A percentile compares a stretch with the other conserved stretches of the same genome.
Evolutionary conservation across 305 asterid genomes (phyloP).

Genomic region (Plantago lanceolata): DNA sequence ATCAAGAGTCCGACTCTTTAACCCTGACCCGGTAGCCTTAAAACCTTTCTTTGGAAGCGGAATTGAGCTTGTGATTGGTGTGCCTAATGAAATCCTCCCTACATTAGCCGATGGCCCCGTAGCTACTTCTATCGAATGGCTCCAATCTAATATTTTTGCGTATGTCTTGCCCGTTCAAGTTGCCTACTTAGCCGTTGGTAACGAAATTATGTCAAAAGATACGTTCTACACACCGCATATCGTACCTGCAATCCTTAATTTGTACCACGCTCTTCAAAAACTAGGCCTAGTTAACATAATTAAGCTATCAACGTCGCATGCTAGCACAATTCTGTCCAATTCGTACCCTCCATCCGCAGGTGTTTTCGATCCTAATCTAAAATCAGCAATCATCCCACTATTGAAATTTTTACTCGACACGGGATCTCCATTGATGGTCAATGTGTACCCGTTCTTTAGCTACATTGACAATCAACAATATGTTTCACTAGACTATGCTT

Average conservation of each 20-base stretch:
- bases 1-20: constrained; percentile 45
- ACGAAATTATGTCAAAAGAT: constrained; percentile 46
- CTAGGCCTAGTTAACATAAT: constrained; percentile 35
- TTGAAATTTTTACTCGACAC: constrained; percentile 39
- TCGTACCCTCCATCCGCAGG: constrained; percentile 61
- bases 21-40: constrained; percentile 43
- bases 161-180: constrained; percentile 43
- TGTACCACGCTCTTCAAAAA: constrained; percentile 43
- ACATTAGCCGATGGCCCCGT: constrained; percentile 42
- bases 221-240: constrained; percentile 43
- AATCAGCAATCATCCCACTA: constrained; percentile 35
- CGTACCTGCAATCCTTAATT: constrained; percentile 48
- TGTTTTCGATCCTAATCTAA: constrained; percentile 32
- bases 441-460: constrained; percentile 62
- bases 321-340: constrained; percentile 41
- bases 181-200: constrained; percentile 53
- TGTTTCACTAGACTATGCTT: constrained; percentile 42
- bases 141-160: constrained; percentile 43
- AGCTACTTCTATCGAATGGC: constrained; percentile 44
- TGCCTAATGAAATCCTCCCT: constrained; percentile 65
- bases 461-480: constrained; percentile 33
- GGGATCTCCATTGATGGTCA: constrained; percentile 52
- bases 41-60: constrained; percentile 48
- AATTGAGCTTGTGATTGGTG: constrained; percentile 54
- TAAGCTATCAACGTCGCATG: constrained; percentile 57